Evolutionary conservation across 2,329 filamentous ascomycete genomes (phyloP), one percentile per base, ranked within the genome.

Genomic region (Aspergillus caelatus): DNA sequence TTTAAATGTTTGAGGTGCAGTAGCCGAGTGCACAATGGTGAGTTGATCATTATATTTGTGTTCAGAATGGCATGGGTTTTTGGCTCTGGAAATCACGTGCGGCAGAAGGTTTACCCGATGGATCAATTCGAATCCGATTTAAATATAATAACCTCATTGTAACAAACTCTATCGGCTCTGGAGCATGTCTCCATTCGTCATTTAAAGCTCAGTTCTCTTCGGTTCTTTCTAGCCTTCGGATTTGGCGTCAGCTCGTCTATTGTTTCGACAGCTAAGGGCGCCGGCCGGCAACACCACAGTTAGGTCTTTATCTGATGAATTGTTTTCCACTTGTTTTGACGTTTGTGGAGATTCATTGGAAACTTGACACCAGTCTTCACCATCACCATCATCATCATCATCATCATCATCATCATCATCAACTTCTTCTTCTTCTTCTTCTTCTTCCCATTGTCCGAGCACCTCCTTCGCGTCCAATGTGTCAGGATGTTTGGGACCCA

Each of bases 91-190:
- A 11, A 12, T 21, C 8, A 34, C 19, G 30, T 30, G 30, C 56
- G 56, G 56, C 16, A 46, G 56, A 58, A 46, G 39, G 56, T 58
- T 58, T 46, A 48, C 16, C 56, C 56, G 56, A 57, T 19, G 19
- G 21, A 30, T 52, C 26, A 45, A 45, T 36, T 36, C 34, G 34
- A 36, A 36, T 36, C 34, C 14, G 34, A 36, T 26, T 26, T 26
- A 26, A 26, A 1, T 36, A 36, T 16, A 36, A 36, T 4, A 12
- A 16, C 4, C 34, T 2, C 34, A 36, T 36, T 14, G 12, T 14
- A 36, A 36, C 12, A 5, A 36, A 14, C 11, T 36, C 34, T 36
- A 36, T 14, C 11, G 5, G 34, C 34, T 14, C 11, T 6, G 12
- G 11, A 4, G 5, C 34, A 36, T 36, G 4, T 36, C 34, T 12